A percentile compares a stretch with the other conserved stretches of the same genome.
Evolutionary conservation across 331 rosid species (phyloP).

Genomic region (Prunus yedoensis): DNA sequence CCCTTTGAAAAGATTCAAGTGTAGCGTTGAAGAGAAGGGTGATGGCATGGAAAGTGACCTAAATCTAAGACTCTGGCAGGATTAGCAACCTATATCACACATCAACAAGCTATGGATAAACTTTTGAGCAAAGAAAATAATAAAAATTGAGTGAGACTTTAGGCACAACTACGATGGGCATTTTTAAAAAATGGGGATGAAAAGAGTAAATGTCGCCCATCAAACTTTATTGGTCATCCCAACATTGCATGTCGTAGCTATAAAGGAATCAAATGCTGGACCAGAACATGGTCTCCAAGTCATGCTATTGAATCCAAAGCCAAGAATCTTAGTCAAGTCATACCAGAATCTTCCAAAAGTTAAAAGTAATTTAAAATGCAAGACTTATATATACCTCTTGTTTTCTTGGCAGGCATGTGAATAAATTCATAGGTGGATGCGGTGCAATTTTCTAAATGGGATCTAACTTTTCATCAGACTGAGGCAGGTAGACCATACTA

Average conservation of each 20-base stretch:
- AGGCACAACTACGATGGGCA: conserved; percentile 3
- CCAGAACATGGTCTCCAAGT: conserved; percentile 8
- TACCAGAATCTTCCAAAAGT: conserved; percentile 15
- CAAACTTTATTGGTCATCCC: not conserved
- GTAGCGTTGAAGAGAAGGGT: not conserved
- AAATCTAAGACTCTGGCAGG: not conserved
- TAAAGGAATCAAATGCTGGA: not conserved
- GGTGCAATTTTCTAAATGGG: conserved; percentile 11
- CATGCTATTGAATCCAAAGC: conserved; percentile 2
- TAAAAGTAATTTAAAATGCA: not conserved
- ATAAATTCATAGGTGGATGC: not conserved
- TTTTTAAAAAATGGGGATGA: not conserved
- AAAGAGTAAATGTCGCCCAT: conserved; percentile 17
- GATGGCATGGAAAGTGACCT: conserved; percentile 10
- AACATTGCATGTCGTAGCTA: conserved; percentile 5
- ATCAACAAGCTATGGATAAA: not conserved
- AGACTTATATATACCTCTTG: not conserved
- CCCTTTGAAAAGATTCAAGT: not conserved
- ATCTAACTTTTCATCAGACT: not conserved
- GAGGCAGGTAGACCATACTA: conserved; percentile 7
- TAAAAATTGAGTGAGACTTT: not conserved
- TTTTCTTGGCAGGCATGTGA: conserved; percentile 9
- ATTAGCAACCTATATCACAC: too few relatives aligned
- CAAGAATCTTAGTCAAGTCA: conserved; percentile 16
- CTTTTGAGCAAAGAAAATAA: not conserved